phyloP scores from a whole-genome alignment of 306 rosid genomes.

The Prunus mongolica region DNA sequence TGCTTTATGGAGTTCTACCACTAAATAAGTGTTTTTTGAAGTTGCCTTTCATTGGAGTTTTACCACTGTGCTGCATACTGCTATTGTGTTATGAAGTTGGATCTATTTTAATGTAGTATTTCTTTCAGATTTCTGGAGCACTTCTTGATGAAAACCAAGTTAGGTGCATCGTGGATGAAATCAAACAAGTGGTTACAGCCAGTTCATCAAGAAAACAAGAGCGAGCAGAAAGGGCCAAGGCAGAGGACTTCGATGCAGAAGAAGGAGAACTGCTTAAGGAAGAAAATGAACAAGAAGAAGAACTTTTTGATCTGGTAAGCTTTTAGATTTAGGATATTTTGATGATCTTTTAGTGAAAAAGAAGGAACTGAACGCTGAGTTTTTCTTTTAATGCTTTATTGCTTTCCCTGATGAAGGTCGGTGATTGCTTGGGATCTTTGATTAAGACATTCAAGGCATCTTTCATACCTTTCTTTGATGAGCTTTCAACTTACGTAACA shows the following conservation, averaged over 20 bases:
- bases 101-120: background rate
- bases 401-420: conserved; percentile 53
- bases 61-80: background rate
- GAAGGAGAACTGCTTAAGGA: conserved; percentile 87
- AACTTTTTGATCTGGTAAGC: conserved; percentile 94
- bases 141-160: conserved; percentile 91
- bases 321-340: background rate
- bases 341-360: background rate
- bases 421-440: conserved; percentile 93
- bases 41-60: background rate
- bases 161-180: conserved; percentile 71
- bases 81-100: background rate
- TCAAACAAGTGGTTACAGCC: conserved; percentile 86
- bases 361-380: background rate
- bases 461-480: conserved; percentile 94
- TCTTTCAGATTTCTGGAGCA: conserved; percentile 65
- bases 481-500: conserved; percentile 77
- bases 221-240: conserved; percentile 79
- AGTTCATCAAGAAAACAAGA: conserved; percentile 82
- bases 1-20: background rate
- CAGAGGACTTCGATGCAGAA: conserved; percentile 95
- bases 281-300: conserved; percentile 99
- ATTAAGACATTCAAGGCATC: conserved; percentile 92
- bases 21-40: background rate
- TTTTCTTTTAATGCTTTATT: conserved; percentile 10